phyloP scores from a whole-genome alignment of 2,329 filamentous ascomycete genomes.

The Leptographium radiaticola region DNA sequence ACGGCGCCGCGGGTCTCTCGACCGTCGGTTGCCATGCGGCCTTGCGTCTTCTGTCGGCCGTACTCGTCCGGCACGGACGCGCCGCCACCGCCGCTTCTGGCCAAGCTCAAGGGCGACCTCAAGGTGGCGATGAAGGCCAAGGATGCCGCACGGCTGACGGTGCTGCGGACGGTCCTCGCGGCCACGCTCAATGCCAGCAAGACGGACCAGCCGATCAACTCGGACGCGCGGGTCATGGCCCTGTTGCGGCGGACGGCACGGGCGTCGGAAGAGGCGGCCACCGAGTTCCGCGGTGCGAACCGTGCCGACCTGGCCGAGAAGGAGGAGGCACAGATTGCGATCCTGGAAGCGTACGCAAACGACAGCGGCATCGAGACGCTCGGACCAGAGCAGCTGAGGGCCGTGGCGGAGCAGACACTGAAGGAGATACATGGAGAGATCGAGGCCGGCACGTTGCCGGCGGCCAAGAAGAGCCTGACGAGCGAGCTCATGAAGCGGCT shows the following conservation, averaged over 20 bases:
- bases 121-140: slow-evolving; percentile 55
- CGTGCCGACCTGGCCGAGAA: slow-evolving; percentile 57
- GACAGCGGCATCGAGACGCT: slow-evolving; percentile 46
- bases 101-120: slow-evolving; percentile 45
- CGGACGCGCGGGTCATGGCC: slow-evolving; percentile 54
- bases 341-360: slow-evolving; percentile 53
- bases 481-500: slow-evolving; percentile 53
- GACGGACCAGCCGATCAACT: slow-evolving; percentile 54
- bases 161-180: slow-evolving; percentile 55
- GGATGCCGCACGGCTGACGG: slow-evolving; percentile 49
- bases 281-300: slow-evolving; percentile 50
- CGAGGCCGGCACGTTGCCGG: slow-evolving; percentile 22
- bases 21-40: neutral
- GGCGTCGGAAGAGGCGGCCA: slow-evolving; percentile 41
- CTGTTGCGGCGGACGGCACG: slow-evolving; percentile 53
- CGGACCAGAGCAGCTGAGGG: slow-evolving; percentile 42
- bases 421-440: slow-evolving; percentile 35
- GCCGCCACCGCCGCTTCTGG: slow-evolving; percentile 31
- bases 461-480: slow-evolving; percentile 34
- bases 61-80: slow-evolving; percentile 20
- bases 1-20: neutral
- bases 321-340: slow-evolving; percentile 50
- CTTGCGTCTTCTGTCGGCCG: neutral
- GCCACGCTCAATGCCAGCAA: slow-evolving; percentile 66
- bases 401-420: slow-evolving; percentile 37